Percentiles rank a stretch among this genome's conserved stretches.
These are phyloP conservation scores for Arachis stenosperma DNA, from an alignment of 306 rosid genomes.

Conservation along the genomic window DNA sequence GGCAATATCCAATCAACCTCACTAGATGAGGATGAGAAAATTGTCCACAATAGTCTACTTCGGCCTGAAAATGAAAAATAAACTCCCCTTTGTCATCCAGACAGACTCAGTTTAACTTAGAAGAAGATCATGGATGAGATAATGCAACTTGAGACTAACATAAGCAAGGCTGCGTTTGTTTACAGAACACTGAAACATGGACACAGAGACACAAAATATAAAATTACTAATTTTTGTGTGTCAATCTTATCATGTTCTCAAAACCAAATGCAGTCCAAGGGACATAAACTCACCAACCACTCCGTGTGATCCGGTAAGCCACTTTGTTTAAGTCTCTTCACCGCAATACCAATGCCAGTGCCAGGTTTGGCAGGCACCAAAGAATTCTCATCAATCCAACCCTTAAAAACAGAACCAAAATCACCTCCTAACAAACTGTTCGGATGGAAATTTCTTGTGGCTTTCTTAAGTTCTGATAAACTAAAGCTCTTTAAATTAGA, in stretches of 20 bases:
- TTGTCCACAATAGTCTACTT: conserved; percentile 66
- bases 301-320: conserved; percentile 61
- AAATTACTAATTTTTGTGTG: too few relatives aligned
- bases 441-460: conserved; percentile 71
- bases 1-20: conserved; percentile 63
- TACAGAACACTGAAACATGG: too few relatives aligned
- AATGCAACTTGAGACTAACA: conserved; percentile 4
- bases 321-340: conserved; percentile 66
- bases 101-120: neutral
- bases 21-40: conserved; percentile 70
- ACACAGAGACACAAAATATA: too few relatives aligned
- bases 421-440: conserved; percentile 69
- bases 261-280: neutral
- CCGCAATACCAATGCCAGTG: conserved; percentile 65
- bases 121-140: neutral
- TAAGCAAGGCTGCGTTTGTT: neutral
- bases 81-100: neutral
- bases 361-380: conserved; percentile 62
- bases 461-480: conserved; percentile 54
- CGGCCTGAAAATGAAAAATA: conserved; percentile 52
- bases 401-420: conserved; percentile 72
- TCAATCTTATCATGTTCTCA: too few relatives aligned
- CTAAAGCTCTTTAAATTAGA: conserved; percentile 63
- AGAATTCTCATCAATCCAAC: conserved; percentile 69
- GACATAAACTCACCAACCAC: conserved; percentile 68